Evolutionary conservation across 2,329 filamentous ascomycete species (phyloP).

Genomic region (Botryotinia convoluta): DNA sequence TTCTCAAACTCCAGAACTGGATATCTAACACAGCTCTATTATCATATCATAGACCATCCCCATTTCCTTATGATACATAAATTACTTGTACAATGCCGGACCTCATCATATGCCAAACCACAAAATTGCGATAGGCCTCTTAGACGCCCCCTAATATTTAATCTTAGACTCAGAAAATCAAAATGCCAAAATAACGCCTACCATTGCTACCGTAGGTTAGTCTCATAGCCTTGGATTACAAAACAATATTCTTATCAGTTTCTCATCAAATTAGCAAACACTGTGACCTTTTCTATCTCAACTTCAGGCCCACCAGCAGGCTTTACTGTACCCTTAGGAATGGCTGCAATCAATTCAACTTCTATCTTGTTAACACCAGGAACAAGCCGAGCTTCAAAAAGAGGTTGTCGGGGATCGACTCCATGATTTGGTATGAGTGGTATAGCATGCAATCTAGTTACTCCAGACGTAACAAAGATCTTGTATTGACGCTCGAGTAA

Average conservation of each 20-base stretch:
- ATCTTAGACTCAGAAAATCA: not conserved
- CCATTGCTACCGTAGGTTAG: not conserved
- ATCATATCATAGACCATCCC: slow-evolving; percentile 1
- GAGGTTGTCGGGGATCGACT: slow-evolving; percentile 56
- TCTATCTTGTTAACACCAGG: slow-evolving; percentile 76
- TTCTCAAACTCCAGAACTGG: slow-evolving; percentile 3
- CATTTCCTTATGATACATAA: slow-evolving; percentile 1
- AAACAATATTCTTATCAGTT: slow-evolving; percentile 2
- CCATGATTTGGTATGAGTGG: slow-evolving; percentile 54
- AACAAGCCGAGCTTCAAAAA: slow-evolving; percentile 71
- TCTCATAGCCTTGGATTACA: not conserved
- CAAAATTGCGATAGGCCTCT: not conserved
- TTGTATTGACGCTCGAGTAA: slow-evolving; percentile 70
- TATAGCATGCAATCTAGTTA: slow-evolving; percentile 50
- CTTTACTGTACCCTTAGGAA: slow-evolving; percentile 56
- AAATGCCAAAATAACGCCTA: not conserved
- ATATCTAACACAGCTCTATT: slow-evolving; percentile 10
- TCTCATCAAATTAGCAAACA: slow-evolving; percentile 69
- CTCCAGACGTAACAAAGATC: slow-evolving; percentile 71
- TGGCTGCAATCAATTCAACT: slow-evolving; percentile 71
- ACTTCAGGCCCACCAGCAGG: slow-evolving; percentile 58
- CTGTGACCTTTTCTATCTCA: slow-evolving; percentile 75
- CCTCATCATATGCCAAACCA: not conserved
- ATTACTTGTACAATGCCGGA: slow-evolving; percentile 3
- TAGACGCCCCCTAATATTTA: slow-evolving; percentile 1